Evolutionary conservation across 257 asterid genomes (phyloP).

Genomic region (Scutellaria minor): DNA sequence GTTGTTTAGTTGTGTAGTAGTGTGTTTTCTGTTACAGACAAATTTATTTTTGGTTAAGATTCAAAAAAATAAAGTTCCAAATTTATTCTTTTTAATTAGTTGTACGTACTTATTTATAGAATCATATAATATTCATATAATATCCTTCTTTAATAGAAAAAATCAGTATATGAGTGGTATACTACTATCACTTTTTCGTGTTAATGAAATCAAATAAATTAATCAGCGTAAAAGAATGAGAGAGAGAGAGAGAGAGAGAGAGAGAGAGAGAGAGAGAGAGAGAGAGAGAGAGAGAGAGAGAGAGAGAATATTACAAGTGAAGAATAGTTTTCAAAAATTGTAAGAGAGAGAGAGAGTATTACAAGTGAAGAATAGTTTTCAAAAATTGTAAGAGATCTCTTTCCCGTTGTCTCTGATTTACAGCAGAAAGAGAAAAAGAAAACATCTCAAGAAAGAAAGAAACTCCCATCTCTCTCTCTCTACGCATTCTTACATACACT

Average conservation of each 20-base stretch:
- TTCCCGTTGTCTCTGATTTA: slow-evolving; percentile 46
- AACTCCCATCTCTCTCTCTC: slow-evolving; percentile 1
- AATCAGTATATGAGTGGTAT: no score
- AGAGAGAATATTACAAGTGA: no score
- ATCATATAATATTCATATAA: no score
- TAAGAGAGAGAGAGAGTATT: not conserved
- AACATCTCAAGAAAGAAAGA: not conserved
- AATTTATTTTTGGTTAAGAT: no score
- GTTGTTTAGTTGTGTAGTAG: no score
- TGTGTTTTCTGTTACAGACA: no score
- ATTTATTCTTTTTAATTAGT: no score
- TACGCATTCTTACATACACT: not conserved
- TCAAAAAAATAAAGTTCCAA: no score
- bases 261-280: not conserved
- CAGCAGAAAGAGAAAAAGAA: slow-evolving; percentile 34
- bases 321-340: no score
- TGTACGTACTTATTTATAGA: no score
- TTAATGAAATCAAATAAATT: not conserved
- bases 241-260: not conserved
- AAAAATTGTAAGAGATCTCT: slow-evolving; percentile 48
- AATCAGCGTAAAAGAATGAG: not conserved
- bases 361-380: slow-evolving; percentile 40
- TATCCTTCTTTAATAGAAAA: no score
- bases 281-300: no score
- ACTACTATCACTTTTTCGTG: not conserved